These are phyloP conservation scores for Plasmodium inui DNA, from an alignment of 169 alveolate genomes.

Conservation along the genomic window DNA sequence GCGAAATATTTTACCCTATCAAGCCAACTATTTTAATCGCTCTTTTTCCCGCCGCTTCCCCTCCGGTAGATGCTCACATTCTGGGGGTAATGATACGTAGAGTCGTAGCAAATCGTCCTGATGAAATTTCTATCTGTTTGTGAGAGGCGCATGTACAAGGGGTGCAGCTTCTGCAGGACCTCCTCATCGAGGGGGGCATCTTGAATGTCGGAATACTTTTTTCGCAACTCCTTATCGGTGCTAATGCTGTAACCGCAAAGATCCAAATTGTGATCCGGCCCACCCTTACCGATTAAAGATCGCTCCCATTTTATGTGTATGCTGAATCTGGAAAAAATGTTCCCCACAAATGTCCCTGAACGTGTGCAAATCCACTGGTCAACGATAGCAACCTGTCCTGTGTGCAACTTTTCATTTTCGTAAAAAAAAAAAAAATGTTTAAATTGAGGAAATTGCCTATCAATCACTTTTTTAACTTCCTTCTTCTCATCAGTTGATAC, in stretches of 20 bases:
- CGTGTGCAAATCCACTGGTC: conserved; percentile 64
- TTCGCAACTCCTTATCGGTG: not conserved
- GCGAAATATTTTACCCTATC: not conserved
- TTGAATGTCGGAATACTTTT: conserved; percentile 5
- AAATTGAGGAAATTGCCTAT: conserved; percentile 17
- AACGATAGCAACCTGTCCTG: conserved; percentile 59
- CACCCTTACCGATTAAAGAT: conserved; percentile 27
- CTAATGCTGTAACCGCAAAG: conserved; percentile 53
- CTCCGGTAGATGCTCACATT: conserved; percentile 42
- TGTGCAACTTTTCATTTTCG: conserved; percentile 33
- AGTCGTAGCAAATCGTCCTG: conserved; percentile 34
- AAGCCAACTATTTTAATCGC: not conserved
- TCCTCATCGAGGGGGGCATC: not conserved
- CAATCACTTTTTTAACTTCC: conserved; percentile 16
- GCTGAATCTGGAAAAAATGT: conserved; percentile 52
- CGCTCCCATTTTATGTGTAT: conserved; percentile 72
- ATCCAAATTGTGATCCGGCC: conserved; percentile 21
- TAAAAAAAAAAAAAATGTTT: conserved; percentile 53
- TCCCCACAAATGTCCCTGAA: conserved; percentile 31
- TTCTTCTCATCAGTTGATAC: conserved; percentile 56
- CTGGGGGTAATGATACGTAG: conserved; percentile 18
- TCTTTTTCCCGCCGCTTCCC: not conserved
- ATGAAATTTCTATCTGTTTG: conserved; percentile 27
- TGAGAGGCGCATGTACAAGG: conserved; percentile 12
- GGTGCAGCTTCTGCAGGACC: conserved; percentile 3